These are phyloP conservation scores for Calocybe gangraenosa DNA, from an alignment of 768 basidiomycete genomes.

Conservation along the genomic window DNA sequence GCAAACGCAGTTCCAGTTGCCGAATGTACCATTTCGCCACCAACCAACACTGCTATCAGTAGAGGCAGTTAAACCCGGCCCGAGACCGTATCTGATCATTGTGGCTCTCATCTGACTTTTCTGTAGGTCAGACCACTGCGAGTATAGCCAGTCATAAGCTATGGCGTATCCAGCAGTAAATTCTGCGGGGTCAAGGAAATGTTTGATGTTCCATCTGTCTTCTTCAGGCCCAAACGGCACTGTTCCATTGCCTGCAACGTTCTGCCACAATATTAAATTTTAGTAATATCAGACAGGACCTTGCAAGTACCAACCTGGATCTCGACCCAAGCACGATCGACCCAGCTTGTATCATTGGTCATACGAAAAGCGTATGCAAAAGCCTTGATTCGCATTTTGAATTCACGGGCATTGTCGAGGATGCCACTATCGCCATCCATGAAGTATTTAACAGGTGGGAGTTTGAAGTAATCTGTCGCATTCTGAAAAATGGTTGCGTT, in stretches of 20 bases:
- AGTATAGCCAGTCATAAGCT: constrained; percentile 94
- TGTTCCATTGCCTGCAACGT: constrained; percentile 73
- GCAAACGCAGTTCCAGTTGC: constrained; percentile 99
- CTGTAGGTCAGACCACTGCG: constrained; percentile 52
- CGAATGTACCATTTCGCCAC: constrained; percentile 72
- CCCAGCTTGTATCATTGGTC: constrained; percentile 91
- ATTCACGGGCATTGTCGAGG: constrained; percentile 82
- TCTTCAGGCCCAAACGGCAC: constrained; percentile 56
- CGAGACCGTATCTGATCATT: constrained; percentile 76
- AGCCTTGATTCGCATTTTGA: constrained; percentile 91
- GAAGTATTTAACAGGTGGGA: constrained; percentile 62
- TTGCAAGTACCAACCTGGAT: constrained; percentile 56
- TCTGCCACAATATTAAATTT: constrained; percentile 41
- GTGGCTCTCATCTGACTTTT: constrained; percentile 67
- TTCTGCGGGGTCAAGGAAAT: constrained; percentile 97
- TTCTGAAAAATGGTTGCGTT: constrained; percentile 89
- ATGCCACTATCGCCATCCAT: constrained; percentile 88
- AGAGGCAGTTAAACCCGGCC: constrained; percentile 52
- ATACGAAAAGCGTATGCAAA: constrained; percentile 88
- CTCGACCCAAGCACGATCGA: constrained; percentile 81
- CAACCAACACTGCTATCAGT: constrained; percentile 53
- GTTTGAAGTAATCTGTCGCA: constrained; percentile 64
- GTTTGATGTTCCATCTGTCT: constrained; percentile 79
- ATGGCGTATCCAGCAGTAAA: constrained; percentile 87
- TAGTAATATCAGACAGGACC: constrained; percentile 28